phyloP scores from a whole-genome alignment of 2,329 filamentous ascomycete species.

The Calonectria honghensis region DNA sequence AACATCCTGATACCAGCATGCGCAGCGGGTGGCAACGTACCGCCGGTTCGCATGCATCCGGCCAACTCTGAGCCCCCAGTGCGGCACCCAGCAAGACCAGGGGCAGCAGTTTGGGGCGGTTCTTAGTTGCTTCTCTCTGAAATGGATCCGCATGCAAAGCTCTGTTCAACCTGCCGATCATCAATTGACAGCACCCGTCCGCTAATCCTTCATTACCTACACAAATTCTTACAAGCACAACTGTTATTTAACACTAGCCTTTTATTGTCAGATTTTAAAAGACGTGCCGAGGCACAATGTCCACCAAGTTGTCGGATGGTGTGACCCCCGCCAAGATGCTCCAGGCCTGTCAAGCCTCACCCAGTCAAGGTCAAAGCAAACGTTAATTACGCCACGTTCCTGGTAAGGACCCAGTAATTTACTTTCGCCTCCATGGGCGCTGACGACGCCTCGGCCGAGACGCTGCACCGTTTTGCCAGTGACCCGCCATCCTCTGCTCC shows the following conservation, averaged over 20 bases:
- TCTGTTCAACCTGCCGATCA: slow-evolving; percentile 28
- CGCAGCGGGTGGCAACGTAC: slow-evolving; percentile 4
- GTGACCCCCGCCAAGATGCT: slow-evolving; percentile 17
- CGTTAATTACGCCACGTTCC: slow-evolving; percentile 41
- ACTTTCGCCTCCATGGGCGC: slow-evolving; percentile 45
- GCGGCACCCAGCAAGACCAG: not conserved
- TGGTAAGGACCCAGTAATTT: slow-evolving; percentile 43
- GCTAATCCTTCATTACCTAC: slow-evolving; percentile 2
- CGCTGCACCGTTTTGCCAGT: slow-evolving; percentile 41
- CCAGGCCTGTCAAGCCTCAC: slow-evolving; percentile 25
- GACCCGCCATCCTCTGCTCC: slow-evolving; percentile 41
- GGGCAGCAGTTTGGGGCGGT: not conserved
- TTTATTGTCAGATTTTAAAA: slow-evolving; percentile 4
- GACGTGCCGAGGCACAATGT: slow-evolving; percentile 33
- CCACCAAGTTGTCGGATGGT: slow-evolving; percentile 20
- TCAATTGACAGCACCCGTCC: slow-evolving; percentile 31
- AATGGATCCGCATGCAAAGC: not conserved
- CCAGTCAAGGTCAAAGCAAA: slow-evolving; percentile 31
- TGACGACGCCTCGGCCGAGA: slow-evolving; percentile 53
- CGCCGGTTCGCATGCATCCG: slow-evolving; percentile 2
- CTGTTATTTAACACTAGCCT: not conserved
- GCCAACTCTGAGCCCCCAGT: slow-evolving; percentile 3
- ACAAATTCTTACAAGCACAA: not conserved
- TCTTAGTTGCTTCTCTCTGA: slow-evolving; percentile 23
- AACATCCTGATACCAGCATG: not conserved